phyloP scores from a whole-genome alignment of 495 filamentous ascomycete species.

The Achaetomiella virescens region DNA sequence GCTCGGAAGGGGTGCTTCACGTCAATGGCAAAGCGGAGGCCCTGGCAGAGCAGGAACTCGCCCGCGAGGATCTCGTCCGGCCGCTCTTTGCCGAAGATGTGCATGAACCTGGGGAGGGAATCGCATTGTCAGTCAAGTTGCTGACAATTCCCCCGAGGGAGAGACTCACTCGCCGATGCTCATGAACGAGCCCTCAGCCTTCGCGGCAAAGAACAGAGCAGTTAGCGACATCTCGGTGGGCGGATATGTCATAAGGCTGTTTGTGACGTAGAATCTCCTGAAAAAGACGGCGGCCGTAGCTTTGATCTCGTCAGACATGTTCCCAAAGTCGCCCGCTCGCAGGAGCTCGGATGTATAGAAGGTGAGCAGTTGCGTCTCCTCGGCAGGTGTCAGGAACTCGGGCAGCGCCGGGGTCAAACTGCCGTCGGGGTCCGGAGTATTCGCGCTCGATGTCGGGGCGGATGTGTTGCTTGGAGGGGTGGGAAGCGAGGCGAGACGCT shows the following conservation, averaged over 20 bases:
- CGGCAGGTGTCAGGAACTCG: slow-evolving; percentile 70
- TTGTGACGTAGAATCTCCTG: slow-evolving; percentile 88
- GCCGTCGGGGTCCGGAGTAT: slow-evolving; percentile 32
- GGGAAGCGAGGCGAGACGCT: slow-evolving; percentile 24
- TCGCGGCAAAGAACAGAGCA: slow-evolving; percentile 84
- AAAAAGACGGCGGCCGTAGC: slow-evolving; percentile 90
- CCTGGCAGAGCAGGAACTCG: slow-evolving; percentile 87
- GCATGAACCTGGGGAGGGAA: slow-evolving; percentile 40
- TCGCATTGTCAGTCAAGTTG: neutral
- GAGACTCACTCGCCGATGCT: slow-evolving; percentile 56
- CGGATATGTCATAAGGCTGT: slow-evolving; percentile 91
- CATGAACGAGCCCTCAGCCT: slow-evolving; percentile 79
- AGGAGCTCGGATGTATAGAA: slow-evolving; percentile 72
- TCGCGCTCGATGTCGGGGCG: slow-evolving; percentile 26
- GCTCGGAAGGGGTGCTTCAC: slow-evolving; percentile 87
- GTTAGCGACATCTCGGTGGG: slow-evolving; percentile 79
- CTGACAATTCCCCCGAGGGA: neutral
- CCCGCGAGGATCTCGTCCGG: slow-evolving; percentile 71
- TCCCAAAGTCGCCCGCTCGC: slow-evolving; percentile 67
- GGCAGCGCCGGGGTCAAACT: slow-evolving; percentile 38
- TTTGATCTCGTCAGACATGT: slow-evolving; percentile 73
- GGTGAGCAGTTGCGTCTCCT: slow-evolving; percentile 74
- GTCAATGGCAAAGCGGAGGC: slow-evolving; percentile 88
- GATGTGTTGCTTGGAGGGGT: slow-evolving; percentile 24
- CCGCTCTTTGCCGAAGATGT: slow-evolving; percentile 51